Evolutionary conservation across 176 grass and related monocot genomes (phyloP).

Genomic region (Canna indica): DNA sequence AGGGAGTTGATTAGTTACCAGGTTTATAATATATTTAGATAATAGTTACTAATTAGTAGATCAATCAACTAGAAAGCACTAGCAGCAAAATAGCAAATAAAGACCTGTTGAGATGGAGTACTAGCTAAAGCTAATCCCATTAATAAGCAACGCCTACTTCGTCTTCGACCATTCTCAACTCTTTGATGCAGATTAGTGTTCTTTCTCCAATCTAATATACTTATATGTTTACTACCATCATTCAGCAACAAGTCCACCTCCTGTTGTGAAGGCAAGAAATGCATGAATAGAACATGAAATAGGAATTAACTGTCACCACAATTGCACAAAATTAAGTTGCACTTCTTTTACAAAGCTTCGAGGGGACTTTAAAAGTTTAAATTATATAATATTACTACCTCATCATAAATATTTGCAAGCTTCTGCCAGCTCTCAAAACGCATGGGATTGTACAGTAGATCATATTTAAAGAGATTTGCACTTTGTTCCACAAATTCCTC

Average conservation of each 20-base stretch:
- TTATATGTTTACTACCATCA: conserved; percentile 97
- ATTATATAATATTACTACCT: conserved; percentile 38
- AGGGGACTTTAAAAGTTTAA: not conserved
- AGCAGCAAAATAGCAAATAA: conserved; percentile 9
- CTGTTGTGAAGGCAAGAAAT: conserved; percentile 28
- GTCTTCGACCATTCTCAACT: conserved; percentile 76
- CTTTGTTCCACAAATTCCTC: conserved; percentile 93
- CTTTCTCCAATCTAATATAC: conserved; percentile 79
- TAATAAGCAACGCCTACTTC: conserved; percentile 73
- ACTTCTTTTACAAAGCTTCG: not conserved
- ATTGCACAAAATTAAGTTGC: not conserved
- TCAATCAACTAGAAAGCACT: not conserved
- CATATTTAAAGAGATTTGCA: conserved; percentile 91
- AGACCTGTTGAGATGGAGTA: conserved; percentile 51
- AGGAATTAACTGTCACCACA: not conserved
- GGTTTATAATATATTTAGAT: not conserved
- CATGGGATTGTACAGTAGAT: conserved; percentile 80
- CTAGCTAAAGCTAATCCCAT: conserved; percentile 65
- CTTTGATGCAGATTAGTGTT: conserved; percentile 65
- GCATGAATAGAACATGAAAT: not conserved
- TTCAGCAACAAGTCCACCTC: conserved; percentile 95
- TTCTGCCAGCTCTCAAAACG: conserved; percentile 94
- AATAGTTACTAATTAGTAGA: too few species aligned
- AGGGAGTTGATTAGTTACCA: not conserved
- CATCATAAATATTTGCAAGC: conserved; percentile 89